phyloP scores from a whole-genome alignment of 176 grass and related monocot genomes.

The bread wheat (Triticum aestivum) region IWGSC_CS_RefSeq_v2.1 NC_057812.1:291968834-291969333 shows the following conservation, averaged over 20 bases:
- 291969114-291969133: neutral
- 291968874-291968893: neutral
- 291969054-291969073: no score
- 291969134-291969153: neutral
- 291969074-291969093: neutral
- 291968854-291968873: neutral
- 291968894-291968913: neutral
- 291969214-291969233: neutral
- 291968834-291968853: neutral
- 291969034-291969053: no score
- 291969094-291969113: neutral
- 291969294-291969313: no score
- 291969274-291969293: no score
- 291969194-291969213: neutral
- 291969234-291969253: neutral
- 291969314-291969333: no score
- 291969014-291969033: no score
- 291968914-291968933: neutral
- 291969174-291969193: neutral
- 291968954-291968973: no score
- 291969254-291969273: neutral
- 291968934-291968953: no score
- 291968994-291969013: no score
- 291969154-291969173: neutral
- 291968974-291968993: no score